Evolutionary conservation across 768 basidiomycete species (phyloP), one percentile per base, ranked within the genome.

Genomic region (Xerocomellus amylosporus): DNA sequence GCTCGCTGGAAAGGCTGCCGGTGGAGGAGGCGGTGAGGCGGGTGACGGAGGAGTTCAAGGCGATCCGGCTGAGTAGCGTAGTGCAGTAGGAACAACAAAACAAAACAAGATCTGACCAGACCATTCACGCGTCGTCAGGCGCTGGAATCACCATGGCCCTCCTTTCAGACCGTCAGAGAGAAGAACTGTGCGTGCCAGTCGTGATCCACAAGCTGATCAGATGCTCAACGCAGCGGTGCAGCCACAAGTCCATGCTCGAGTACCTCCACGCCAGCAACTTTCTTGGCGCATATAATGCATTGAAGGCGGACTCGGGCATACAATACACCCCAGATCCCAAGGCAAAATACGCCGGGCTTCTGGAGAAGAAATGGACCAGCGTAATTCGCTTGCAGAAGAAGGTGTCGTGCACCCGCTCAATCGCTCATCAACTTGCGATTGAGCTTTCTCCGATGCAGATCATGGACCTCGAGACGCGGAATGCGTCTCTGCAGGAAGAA

Each of bases 311-410:
- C 55, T 71, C 78, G 31, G 77, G 79, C 52, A 66, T 79, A 26
- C 83, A 86, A 55, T 90, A 88, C 68, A 77, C 79, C 4, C 90
- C 89, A 15, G 93, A 96, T 76, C 84, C 91, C 22, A 93, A 90
- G 68, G 85, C 91, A 47, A 88, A 90, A 69, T 88, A 86, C 64
- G 85, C 86, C 2, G 94, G 93, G 1, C 74, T 98, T 53, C 74
- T 98, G 56, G 95, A 93, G 77, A 96, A 96, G 86, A 98, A 98
- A 73, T 98, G 95, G 95, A 96, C 92, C 46, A 91, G 88, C 66
- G 93, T 97, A 33, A 95, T 98, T 54, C 82, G 95, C 60, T 73
- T 98, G 69, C 95, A 98, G 77, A 92, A 95, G 80, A 96, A 95
- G 85, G 93, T 88, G 41, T 56, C 58, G 65, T 61, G 36, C 42